These are phyloP conservation scores for Chenopodium album DNA, from an alignment of 148 eudicot genomes.

Conservation along the genomic window DNA sequence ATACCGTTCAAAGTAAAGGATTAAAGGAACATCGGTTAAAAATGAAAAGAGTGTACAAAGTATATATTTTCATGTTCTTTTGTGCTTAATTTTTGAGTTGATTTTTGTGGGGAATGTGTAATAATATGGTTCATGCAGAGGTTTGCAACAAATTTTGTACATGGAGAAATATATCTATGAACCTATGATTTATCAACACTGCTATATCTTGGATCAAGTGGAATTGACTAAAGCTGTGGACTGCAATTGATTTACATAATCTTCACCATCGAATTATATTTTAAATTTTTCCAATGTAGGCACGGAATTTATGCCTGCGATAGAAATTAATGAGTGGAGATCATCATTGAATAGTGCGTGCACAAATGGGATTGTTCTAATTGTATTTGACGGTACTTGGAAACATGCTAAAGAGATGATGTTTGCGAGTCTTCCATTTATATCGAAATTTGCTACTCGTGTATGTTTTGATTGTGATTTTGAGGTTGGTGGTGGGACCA, in stretches of 20 bases:
- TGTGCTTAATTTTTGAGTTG: no score
- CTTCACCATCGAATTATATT: background rate
- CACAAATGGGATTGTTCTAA: slow-evolving; percentile 41
- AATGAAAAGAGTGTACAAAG: no score
- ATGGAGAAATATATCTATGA: no score
- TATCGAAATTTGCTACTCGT: slow-evolving; percentile 68
- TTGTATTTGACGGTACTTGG: slow-evolving; percentile 97
- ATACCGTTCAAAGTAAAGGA: no score
- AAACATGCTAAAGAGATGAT: slow-evolving; percentile 98
- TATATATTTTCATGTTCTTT: no score
- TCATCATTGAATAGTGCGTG: slow-evolving; percentile 30
- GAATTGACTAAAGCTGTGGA: background rate
- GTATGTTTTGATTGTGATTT: slow-evolving; percentile 67
- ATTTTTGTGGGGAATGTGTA: no score
- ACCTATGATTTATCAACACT: no score
- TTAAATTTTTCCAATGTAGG: slow-evolving; percentile 38
- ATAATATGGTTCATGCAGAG: no score
- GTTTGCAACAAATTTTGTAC: no score
- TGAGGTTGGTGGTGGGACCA: slow-evolving; percentile 63
- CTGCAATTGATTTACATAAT: background rate
- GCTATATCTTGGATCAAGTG: background rate
- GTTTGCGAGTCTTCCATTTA: slow-evolving; percentile 81
- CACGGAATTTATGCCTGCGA: slow-evolving; percentile 47
- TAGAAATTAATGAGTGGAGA: slow-evolving; percentile 48
- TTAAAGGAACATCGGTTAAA: no score